These are phyloP conservation scores for Malassezia restricta DNA, from an alignment of 1,284 basidiomycete species.

Conservation along the genomic window DNA sequence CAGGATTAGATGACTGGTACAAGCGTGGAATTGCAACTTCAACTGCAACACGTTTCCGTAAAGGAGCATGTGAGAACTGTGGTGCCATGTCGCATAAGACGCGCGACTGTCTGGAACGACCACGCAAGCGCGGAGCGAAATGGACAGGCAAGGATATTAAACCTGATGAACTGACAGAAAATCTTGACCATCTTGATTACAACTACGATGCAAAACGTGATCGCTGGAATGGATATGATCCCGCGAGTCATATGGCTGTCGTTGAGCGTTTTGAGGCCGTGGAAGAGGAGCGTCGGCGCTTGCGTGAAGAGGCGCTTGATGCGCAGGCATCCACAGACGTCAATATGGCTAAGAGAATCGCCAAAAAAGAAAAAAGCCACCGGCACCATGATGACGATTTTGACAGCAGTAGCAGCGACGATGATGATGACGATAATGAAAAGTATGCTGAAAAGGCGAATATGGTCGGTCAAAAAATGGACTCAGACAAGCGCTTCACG, in stretches of 20 bases:
- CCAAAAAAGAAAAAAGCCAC: constrained; percentile 56
- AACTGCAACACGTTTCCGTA: constrained; percentile 86
- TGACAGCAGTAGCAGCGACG: constrained; percentile 75
- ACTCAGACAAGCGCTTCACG: constrained; percentile 94
- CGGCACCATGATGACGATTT: constrained; percentile 18
- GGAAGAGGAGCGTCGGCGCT: constrained; percentile 74
- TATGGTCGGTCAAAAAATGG: constrained; percentile 91
- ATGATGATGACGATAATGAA: constrained; percentile 38
- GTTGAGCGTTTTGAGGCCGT: constrained; percentile 81
- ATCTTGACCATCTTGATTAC: constrained; percentile 51
- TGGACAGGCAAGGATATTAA: constrained; percentile 81
- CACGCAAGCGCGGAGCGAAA: constrained; percentile 88
- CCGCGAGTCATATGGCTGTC: constrained; percentile 67
- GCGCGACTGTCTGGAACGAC: constrained; percentile 85
- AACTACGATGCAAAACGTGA: constrained; percentile 94
- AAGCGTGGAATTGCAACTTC: constrained; percentile 77
- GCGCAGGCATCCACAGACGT: constrained; percentile 57
- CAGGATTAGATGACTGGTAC: constrained; percentile 80
- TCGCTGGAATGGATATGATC: constrained; percentile 96
- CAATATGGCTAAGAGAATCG: constrained; percentile 62
- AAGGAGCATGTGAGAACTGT: constrained; percentile 97
- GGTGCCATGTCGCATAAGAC: constrained; percentile 88
- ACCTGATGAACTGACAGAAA: constrained; percentile 76
- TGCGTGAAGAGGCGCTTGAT: constrained; percentile 92
- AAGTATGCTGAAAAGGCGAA: constrained; percentile 88